Conservation (phyloP, 208 protist species). For the Trypanosoma platydactyli region DNA sequence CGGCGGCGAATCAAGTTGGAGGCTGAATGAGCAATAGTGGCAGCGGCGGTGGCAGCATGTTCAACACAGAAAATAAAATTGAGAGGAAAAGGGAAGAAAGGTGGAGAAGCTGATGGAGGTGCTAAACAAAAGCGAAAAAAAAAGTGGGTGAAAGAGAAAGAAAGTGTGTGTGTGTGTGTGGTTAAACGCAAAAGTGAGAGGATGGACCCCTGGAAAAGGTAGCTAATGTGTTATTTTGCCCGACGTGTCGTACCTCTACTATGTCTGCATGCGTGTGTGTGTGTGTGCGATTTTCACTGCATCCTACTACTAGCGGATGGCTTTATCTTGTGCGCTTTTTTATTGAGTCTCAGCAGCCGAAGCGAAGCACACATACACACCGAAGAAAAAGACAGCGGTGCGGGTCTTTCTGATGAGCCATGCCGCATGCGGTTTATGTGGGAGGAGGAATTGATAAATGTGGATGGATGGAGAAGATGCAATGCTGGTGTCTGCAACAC, state of each 20-base stretch:
- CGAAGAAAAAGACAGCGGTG: too few species aligned
- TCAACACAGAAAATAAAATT: constrained; percentile 1
- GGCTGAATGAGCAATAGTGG: constrained; percentile 1
- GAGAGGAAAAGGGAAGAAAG: not conserved
- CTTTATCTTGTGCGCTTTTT: too few species aligned
- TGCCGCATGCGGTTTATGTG: not conserved
- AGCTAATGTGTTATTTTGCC: too few species aligned
- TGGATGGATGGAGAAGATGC: not conserved
- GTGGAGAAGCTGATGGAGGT: not conserved
- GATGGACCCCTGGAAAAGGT: too few species aligned
- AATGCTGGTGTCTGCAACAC: too few species aligned
- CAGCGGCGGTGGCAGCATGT: not conserved
- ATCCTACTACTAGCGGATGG: too few species aligned
- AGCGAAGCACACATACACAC: too few species aligned
- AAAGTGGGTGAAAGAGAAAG: not conserved
- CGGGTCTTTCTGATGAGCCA: too few species aligned
- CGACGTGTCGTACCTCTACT: not conserved
- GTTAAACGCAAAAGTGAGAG: not conserved
- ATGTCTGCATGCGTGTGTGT: not conserved
- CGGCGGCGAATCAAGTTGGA: constrained; percentile 31
- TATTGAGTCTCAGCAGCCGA: too few species aligned
- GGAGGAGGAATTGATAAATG: not conserved
- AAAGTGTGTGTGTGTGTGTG: not conserved
- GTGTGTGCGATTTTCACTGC: too few species aligned
- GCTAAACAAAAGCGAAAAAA: not conserved